Evolutionary conservation across 257 asterid species (phyloP).

Genomic region (Gentiana straminea): DNA sequence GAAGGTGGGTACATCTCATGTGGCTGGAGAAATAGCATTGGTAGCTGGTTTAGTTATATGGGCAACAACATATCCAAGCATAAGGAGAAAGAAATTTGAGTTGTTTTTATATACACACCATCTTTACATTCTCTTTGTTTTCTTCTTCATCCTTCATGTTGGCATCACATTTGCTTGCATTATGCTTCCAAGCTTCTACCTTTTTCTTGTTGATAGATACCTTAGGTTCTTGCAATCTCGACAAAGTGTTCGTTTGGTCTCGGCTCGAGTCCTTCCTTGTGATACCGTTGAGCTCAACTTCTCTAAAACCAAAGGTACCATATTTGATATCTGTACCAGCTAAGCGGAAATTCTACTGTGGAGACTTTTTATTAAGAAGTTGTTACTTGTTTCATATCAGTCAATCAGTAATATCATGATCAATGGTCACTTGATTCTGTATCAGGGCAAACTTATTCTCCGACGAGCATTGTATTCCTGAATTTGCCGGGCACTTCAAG

Average conservation of each 20-base stretch:
- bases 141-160: conserved; percentile 66
- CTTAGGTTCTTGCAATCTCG: conserved; percentile 67
- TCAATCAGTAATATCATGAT: no score
- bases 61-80: conserved; percentile 47
- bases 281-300: conserved; percentile 57
- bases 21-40: conserved; percentile 14
- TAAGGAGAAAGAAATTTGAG: conserved; percentile 66
- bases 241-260: conserved; percentile 36
- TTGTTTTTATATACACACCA: conserved; percentile 75
- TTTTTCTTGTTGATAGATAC: conserved; percentile 62
- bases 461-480: conserved; percentile 24
- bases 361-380: no score
- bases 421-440: no score
- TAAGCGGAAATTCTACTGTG: no score
- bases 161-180: conserved; percentile 38
- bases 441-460: conserved; percentile 17
- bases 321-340: not conserved
- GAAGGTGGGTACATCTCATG: conserved; percentile 11
- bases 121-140: conserved; percentile 48
- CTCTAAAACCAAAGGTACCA: conserved; percentile 43
- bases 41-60: conserved; percentile 51
- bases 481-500: conserved; percentile 28
- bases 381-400: no score
- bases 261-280: conserved; percentile 51
- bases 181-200: conserved; percentile 70